Conservation (phyloP, 2,329 filamentous ascomycete species). For the Aspergillus brasiliensis region DNA sequence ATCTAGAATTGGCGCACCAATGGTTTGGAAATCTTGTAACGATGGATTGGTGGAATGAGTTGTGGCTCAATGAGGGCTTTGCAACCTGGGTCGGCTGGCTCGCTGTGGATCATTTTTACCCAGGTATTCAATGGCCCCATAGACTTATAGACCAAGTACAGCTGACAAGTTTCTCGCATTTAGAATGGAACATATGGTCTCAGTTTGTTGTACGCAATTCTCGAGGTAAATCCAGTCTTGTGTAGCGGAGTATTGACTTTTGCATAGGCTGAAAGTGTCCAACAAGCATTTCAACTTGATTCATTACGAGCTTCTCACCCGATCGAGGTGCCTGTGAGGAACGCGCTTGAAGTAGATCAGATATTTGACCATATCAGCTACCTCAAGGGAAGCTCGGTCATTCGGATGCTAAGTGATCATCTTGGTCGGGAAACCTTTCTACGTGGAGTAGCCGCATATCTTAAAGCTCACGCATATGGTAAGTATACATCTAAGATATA, state of each 20-base stretch:
- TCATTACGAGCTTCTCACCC: conserved; percentile 89
- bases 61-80: conserved; percentile 95
- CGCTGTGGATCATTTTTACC: conserved; percentile 86
- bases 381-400: conserved; percentile 91
- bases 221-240: conserved; percentile 52
- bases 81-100: conserved; percentile 98
- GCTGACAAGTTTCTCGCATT: conserved; percentile 22
- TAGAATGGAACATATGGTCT: conserved; percentile 95
- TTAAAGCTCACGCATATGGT: conserved; percentile 83
- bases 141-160: background rate
- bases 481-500: conserved; percentile 31
- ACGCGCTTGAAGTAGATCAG: conserved; percentile 94
- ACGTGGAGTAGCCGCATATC: conserved; percentile 83
- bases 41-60: conserved; percentile 95
- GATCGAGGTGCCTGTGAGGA: conserved; percentile 91
- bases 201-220: conserved; percentile 78
- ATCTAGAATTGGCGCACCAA: conserved; percentile 80
- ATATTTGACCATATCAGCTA: conserved; percentile 98
- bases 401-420: conserved; percentile 92
- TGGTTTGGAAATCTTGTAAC: conserved; percentile 96
- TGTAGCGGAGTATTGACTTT: conserved; percentile 42
- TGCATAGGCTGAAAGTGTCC: conserved; percentile 78
- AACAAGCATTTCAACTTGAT: conserved; percentile 87
- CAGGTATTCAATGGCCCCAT: conserved; percentile 50
- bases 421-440: conserved; percentile 87